phyloP scores from a whole-genome alignment of 768 basidiomycete species.

The Naganishia antarctica region DNA sequence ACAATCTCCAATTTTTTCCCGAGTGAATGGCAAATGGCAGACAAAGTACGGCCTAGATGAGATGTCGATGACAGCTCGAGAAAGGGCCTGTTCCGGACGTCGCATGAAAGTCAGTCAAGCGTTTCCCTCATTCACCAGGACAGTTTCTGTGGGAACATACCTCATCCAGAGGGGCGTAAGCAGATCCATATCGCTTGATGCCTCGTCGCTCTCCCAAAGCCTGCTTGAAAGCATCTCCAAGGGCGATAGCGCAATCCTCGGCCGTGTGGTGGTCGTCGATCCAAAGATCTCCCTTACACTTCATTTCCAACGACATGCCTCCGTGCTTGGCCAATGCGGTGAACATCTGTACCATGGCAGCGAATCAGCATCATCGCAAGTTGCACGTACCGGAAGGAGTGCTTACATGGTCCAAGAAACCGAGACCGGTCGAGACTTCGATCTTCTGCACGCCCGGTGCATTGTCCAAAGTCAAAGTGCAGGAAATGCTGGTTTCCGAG shows the following conservation, averaged over 20 bases:
- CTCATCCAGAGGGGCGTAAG: constrained; percentile 95
- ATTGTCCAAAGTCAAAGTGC: constrained; percentile 75
- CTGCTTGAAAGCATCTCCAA: constrained; percentile 74
- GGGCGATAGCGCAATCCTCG: constrained; percentile 65
- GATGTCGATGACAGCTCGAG: constrained; percentile 94
- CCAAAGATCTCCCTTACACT: constrained; percentile 90
- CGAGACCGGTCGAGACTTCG: constrained; percentile 84
- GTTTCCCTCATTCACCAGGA: background rate
- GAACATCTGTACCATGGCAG: constrained; percentile 70
- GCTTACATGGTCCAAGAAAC: constrained; percentile 98
- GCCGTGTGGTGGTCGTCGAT: constrained; percentile 99
- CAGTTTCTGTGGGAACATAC: constrained; percentile 52
- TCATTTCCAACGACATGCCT: constrained; percentile 83
- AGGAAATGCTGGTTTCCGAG: constrained; percentile 83
- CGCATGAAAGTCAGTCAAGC: background rate
- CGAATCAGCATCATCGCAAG: background rate
- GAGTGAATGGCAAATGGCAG: constrained; percentile 62
- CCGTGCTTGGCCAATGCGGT: constrained; percentile 94
- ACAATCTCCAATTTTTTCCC: constrained; percentile 56
- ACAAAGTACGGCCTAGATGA: constrained; percentile 96
- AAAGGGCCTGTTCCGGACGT: constrained; percentile 64
- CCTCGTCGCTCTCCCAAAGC: constrained; percentile 92
- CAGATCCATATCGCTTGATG: constrained; percentile 90
- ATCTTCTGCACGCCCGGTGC: constrained; percentile 63
- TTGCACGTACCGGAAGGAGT: background rate